Conservation (phyloP, 495 filamentous ascomycete species). For the Penicillium macrosclerotiorum region DNA sequence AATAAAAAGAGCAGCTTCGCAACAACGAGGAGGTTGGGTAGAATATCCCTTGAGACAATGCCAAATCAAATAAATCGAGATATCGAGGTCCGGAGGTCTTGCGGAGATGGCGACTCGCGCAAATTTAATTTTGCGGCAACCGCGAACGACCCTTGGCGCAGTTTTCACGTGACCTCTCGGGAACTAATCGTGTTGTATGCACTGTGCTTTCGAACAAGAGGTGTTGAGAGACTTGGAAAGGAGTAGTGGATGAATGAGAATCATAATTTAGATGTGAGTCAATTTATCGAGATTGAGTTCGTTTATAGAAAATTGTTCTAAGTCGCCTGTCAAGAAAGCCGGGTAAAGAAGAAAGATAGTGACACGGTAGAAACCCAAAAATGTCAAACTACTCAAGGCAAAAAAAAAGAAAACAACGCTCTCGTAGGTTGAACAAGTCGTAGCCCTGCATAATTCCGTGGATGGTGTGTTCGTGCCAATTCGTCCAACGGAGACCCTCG, state of each 20-base stretch:
- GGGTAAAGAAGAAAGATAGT: conserved; percentile 1
- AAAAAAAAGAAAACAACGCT: conserved; percentile 32
- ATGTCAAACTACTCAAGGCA: conserved; percentile 9
- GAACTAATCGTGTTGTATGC: not conserved
- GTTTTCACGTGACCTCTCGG: conserved; percentile 16
- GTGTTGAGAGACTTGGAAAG: not conserved
- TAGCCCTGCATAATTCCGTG: conserved; percentile 40
- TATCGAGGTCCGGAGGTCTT: conserved; percentile 27
- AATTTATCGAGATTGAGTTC: too few species aligned
- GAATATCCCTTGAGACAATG: conserved; percentile 6
- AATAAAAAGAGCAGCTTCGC: not conserved
- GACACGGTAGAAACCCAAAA: conserved; percentile 5
- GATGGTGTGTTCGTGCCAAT: conserved; percentile 26
- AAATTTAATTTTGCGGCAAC: conserved; percentile 35
- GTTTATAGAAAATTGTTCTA: too few species aligned
- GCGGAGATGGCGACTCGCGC: conserved; percentile 32
- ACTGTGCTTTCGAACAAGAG: too few species aligned
- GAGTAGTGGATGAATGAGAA: not conserved
- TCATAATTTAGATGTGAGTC: not conserved
- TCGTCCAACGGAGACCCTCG: conserved; percentile 23
- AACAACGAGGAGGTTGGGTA: conserved; percentile 1
- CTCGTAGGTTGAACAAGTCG: conserved; percentile 33
- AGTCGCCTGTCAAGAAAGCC: conserved; percentile 1
- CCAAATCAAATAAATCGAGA: conserved; percentile 2
- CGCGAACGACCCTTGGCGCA: conserved; percentile 13